Base-by-base conservation (phyloP, 1,139 yeast species). In the Zhuliangozyma blackwelliae region DNA sequence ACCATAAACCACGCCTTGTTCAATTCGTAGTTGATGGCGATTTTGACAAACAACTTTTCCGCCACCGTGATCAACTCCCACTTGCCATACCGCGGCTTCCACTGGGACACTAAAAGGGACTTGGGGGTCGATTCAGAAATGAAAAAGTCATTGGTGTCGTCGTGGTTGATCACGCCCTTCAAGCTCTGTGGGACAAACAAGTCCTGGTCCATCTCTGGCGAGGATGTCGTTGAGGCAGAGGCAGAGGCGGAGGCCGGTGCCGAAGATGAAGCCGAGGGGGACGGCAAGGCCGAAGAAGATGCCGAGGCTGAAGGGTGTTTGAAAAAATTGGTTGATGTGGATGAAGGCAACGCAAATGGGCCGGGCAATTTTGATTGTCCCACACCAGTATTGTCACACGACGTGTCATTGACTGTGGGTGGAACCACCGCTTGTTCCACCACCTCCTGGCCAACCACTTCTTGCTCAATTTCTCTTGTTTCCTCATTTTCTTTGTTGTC, bases 301-400 rank as follows among this genome's bases (percentile, higher is more conserved):
- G 27, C 27, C 11, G 27, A 21, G 7, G 41, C 34, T 2, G 41
- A 29, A 9, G 28, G 32, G n/a, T 57, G 65, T 36, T 65, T 65
- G 54, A 68, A 68, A 45, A 67, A 68, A 35, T 65, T 56, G 16
- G 60, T 61, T 0, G 75, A 68, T 0, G 74, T 65, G 2, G 75
- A 68, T 2, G 72, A 63, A 4, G 75, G 75, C 43, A 69, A 59
- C 8, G 74, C 75, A 55, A 69, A 69, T 7, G 75, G 69, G 20
- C 67, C 54, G 2, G 63, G 74, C 31, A 54, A 42, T 8, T 54
- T 45, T 27, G 65, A 41, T 28, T 28, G 30, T 9, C 11, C 3
- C 2, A 9, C 30, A 9, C 5, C 30, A 9, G 30, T 19, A 16
- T 3, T 16, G 16, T 16, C 16, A 16, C 16, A 16, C 16, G 16